A percentile compares a stretch with the other conserved stretches of the same genome.
phyloP scores from a whole-genome alignment of 441 rosid genomes.

The Adansonia rubrostipa region DNA sequence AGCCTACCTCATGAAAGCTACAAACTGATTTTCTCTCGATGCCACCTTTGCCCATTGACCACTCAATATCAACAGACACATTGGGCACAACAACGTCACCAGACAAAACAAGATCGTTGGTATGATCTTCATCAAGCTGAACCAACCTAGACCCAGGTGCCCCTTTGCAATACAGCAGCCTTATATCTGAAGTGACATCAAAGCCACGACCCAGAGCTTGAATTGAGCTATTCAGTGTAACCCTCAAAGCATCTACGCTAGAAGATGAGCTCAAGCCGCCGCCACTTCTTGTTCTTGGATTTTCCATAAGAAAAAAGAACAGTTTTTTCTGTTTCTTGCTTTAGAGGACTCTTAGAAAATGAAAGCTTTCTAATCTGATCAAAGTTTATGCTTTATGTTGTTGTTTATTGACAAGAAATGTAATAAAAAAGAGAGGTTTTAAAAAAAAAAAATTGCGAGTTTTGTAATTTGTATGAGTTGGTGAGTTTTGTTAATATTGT shows the following conservation, averaged over 20 bases:
- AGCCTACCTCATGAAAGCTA: conserved; percentile 73
- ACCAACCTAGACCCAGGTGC: conserved; percentile 92
- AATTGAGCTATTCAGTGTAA: conserved; percentile 79
- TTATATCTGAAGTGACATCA: conserved; percentile 93
- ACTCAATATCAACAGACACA: conserved; percentile 74
- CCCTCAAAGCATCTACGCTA: conserved; percentile 65
- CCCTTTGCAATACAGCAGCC: conserved; percentile 92
- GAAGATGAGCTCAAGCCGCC: conserved; percentile 49
- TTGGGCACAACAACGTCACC: conserved; percentile 56
- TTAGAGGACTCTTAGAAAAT: conserved; percentile 1
- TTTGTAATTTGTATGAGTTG: conserved; percentile 30
- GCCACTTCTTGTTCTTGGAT: conserved; percentile 37
- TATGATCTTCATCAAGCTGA: conserved; percentile 63
- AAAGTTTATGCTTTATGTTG: conserved; percentile 6
- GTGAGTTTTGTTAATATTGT: conserved; percentile 23
- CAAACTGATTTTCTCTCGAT: conserved; percentile 66
- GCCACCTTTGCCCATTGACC: conserved; percentile 46
- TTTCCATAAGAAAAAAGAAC: conserved; percentile 32
- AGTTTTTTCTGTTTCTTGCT: conserved; percentile 19
- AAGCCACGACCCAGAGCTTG: conserved; percentile 97
- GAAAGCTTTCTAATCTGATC: neutral
- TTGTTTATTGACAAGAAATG: neutral
- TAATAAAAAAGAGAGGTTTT: neutral
- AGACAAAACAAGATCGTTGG: conserved; percentile 61
- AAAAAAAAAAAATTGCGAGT: neutral